Evolutionary conservation across 345 rosid species (phyloP).

Genomic region (Euphorbia pulcherrima): DNA sequence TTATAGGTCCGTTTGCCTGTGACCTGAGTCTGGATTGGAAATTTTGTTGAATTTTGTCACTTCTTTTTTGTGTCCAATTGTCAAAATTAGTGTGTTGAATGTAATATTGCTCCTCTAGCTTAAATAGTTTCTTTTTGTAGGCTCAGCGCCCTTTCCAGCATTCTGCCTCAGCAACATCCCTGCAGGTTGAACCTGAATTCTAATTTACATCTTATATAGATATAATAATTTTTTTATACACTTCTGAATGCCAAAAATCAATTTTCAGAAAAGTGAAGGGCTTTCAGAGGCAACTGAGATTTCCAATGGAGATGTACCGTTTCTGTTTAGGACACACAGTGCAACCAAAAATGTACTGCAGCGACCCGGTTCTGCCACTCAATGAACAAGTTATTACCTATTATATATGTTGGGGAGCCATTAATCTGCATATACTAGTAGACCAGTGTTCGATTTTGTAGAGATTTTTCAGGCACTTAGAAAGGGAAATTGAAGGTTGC

Average conservation of each 20-base stretch:
- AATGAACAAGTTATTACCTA: slow-evolving; percentile 20
- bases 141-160: slow-evolving; percentile 26
- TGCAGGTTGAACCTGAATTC: slow-evolving; percentile 33
- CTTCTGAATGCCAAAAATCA: slow-evolving; percentile 9
- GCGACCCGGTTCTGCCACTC: slow-evolving; percentile 29
- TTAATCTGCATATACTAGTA: slow-evolving; percentile 6
- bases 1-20: no score
- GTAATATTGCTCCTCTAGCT: neutral
- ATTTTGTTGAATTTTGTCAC: no score
- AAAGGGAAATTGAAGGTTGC: neutral
- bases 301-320: slow-evolving; percentile 27
- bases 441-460: slow-evolving; percentile 30
- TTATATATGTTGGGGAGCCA: slow-evolving; percentile 4
- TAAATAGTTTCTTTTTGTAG: slow-evolving; percentile 24
- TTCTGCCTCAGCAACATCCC: slow-evolving; percentile 32
- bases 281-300: slow-evolving; percentile 25
- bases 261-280: slow-evolving; percentile 45
- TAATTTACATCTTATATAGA: neutral
- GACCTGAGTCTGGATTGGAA: neutral
- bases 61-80: neutral
- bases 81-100: neutral
- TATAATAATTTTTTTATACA: neutral
- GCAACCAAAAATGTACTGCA: slow-evolving; percentile 36
- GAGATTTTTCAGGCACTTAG: slow-evolving; percentile 21
- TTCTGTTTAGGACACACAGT: slow-evolving; percentile 39